Percentiles rank a stretch among this genome's conserved stretches.
phyloP scores from a whole-genome alignment of 2,329 filamentous ascomycete genomes.

The Ascochyta lentis region DNA sequence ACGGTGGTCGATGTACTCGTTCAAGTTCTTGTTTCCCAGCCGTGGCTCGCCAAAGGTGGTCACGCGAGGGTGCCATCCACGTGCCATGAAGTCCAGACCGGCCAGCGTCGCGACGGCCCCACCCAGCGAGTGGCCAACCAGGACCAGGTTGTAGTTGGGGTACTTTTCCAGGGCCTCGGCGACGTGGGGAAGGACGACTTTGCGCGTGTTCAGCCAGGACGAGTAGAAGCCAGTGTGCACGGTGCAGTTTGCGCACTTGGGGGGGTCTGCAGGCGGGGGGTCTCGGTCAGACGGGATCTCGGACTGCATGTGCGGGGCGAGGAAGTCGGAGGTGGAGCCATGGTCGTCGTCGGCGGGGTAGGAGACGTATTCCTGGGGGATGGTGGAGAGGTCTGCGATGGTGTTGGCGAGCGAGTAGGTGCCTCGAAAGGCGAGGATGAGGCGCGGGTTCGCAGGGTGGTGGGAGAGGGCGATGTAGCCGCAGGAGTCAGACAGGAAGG shows the following conservation, averaged over 20 bases:
- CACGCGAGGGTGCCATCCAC: slow-evolving; percentile 77
- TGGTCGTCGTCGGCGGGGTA: slow-evolving; percentile 68
- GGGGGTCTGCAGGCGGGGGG: slow-evolving; percentile 45
- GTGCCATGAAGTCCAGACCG: slow-evolving; percentile 76
- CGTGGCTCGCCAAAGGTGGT: slow-evolving; percentile 93
- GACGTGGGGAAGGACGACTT: slow-evolving; percentile 72
- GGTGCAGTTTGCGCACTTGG: slow-evolving; percentile 82
- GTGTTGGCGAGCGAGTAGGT: slow-evolving; percentile 95
- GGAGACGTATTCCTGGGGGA: slow-evolving; percentile 88
- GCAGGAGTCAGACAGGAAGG: slow-evolving; percentile 85
- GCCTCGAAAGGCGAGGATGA: slow-evolving; percentile 89
- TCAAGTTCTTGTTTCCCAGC: slow-evolving; percentile 62
- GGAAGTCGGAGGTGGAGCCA: slow-evolving; percentile 41
- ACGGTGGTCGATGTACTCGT: slow-evolving; percentile 59
- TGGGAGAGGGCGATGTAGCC: slow-evolving; percentile 94
- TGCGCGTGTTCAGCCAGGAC: slow-evolving; percentile 80
- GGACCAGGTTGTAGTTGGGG: slow-evolving; percentile 74
- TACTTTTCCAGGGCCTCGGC: slow-evolving; percentile 64
- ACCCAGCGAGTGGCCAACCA: slow-evolving; percentile 91
- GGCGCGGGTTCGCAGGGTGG: slow-evolving; percentile 62
- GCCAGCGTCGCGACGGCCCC: slow-evolving; percentile 91
- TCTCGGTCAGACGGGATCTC: slow-evolving; percentile 17
- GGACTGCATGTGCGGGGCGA: slow-evolving; percentile 23
- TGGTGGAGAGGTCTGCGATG: slow-evolving; percentile 85
- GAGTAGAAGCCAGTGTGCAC: slow-evolving; percentile 90